phyloP scores from a whole-genome alignment of 257 asterid genomes.

The Gardenia jasminoides region DNA sequence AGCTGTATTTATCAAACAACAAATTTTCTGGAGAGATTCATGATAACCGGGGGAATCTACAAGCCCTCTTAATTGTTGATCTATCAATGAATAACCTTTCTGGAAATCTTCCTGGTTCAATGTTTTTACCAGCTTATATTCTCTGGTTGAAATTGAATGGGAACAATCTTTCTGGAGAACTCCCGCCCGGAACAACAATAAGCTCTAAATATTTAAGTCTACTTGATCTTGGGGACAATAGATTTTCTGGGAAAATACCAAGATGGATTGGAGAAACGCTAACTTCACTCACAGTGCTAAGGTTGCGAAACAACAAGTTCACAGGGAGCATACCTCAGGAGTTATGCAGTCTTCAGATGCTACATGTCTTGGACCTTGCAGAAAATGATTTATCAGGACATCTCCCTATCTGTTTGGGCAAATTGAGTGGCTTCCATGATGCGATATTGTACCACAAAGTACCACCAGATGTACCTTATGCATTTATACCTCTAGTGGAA shows the following conservation, averaged over 20 bases:
- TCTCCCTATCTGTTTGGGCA: constrained; percentile 21
- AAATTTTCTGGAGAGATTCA: constrained; percentile 20
- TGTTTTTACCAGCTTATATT: constrained; percentile 3
- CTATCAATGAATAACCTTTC: constrained; percentile 23
- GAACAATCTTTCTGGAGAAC: constrained; percentile 25
- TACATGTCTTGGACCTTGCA: constrained; percentile 31
- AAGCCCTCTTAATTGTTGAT: constrained; percentile 16
- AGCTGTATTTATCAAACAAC: constrained; percentile 18
- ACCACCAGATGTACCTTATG: not conserved
- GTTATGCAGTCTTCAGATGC: constrained; percentile 18
- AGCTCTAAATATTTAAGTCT: constrained; percentile 10
- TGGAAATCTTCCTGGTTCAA: constrained; percentile 21
- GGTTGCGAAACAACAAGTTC: constrained; percentile 17
- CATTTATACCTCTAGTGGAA: not conserved
- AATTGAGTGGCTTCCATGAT: constrained; percentile 1
- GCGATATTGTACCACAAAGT: not conserved
- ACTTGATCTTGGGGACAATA: constrained; percentile 34
- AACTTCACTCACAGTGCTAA: not conserved
- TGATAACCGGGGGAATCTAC: constrained; percentile 17
- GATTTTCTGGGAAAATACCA: constrained; percentile 10
- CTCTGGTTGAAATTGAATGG: constrained; percentile 16
- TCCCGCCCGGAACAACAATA: constrained; percentile 11
- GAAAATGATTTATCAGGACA: constrained; percentile 21
- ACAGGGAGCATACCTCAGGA: constrained; percentile 13
- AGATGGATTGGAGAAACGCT: constrained; percentile 19